A percentile compares a stretch with the other conserved stretches of the same genome.
phyloP scores from a whole-genome alignment of 306 rosid genomes.

The Prinsepia uniflora region DNA sequence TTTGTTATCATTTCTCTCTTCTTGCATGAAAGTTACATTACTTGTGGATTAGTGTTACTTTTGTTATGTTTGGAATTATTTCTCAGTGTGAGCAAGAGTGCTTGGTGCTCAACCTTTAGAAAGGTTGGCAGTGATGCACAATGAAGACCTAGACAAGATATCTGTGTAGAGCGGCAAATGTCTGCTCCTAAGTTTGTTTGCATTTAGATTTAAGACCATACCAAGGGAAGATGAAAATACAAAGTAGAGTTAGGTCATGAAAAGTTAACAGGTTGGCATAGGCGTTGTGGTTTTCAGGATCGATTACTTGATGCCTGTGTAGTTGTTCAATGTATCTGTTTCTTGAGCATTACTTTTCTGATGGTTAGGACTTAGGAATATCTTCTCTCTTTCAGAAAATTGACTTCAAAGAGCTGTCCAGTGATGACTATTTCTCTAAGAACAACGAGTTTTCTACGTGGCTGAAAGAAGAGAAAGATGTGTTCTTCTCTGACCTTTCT shows the following conservation, averaged over 20 bases:
- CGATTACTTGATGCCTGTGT: neutral
- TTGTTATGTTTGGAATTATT: neutral
- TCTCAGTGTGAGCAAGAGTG: neutral
- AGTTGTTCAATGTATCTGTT: slow-evolving; percentile 7
- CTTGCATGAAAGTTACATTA: neutral
- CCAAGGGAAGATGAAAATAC: neutral
- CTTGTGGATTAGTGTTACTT: neutral
- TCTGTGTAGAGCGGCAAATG: neutral
- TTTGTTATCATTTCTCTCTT: neutral
- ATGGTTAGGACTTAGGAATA: neutral
- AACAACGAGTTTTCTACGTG: slow-evolving; percentile 87
- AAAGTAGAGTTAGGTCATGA: neutral
- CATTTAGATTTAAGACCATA: neutral
- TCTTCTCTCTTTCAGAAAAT: slow-evolving; percentile 32
- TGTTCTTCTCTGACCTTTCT: slow-evolving; percentile 79
- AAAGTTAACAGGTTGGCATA: neutral
- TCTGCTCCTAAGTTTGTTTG: neutral
- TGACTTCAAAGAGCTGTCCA: slow-evolving; percentile 59
- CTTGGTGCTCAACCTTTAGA: neutral
- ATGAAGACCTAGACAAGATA: neutral
- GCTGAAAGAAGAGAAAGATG: slow-evolving; percentile 83
- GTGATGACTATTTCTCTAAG: slow-evolving; percentile 79
- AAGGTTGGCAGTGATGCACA: neutral
- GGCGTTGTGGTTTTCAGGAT: neutral
- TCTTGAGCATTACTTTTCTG: slow-evolving; percentile 4